Conservation (phyloP, 495 filamentous ascomycete species). For the Penicillium verhagenii region DNA sequence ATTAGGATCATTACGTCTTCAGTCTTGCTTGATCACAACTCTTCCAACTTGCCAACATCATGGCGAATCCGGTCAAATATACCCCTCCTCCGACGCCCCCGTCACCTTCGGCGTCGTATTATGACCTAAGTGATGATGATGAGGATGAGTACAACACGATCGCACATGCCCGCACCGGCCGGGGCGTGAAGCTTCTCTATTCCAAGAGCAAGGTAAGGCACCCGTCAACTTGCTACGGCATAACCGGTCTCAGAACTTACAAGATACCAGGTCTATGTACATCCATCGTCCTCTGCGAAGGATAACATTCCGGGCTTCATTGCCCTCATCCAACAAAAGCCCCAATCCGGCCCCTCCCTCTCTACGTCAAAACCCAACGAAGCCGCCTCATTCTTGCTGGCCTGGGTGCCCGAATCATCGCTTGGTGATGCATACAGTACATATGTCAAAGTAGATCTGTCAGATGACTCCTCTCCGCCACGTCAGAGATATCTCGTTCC, state of each 20-base stretch:
- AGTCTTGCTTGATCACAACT: background rate
- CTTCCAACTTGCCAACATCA: constrained; percentile 13
- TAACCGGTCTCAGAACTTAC: constrained; percentile 1
- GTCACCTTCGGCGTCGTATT: constrained; percentile 88
- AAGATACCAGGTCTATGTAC: constrained; percentile 78
- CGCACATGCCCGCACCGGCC: constrained; percentile 72
- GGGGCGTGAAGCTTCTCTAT: constrained; percentile 92
- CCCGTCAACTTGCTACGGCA: background rate
- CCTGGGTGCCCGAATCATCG: constrained; percentile 91
- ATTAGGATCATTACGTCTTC: constrained; percentile 20
- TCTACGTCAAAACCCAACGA: constrained; percentile 50
- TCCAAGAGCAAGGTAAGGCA: constrained; percentile 89
- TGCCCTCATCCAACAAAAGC: constrained; percentile 90
- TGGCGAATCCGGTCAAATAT: constrained; percentile 37
- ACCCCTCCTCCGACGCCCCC: constrained; percentile 51
- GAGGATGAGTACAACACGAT: constrained; percentile 96
- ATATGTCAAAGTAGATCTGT: constrained; percentile 92
- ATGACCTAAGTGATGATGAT: constrained; percentile 94
- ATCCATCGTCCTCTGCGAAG: constrained; percentile 87
- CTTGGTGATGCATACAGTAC: constrained; percentile 82
- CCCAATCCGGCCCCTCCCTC: constrained; percentile 21
- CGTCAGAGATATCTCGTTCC: constrained; percentile 89
- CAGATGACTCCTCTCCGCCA: constrained; percentile 75
- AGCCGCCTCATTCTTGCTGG: constrained; percentile 73
- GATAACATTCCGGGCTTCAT: constrained; percentile 98